Percentiles rank a stretch among this genome's conserved stretches.
Conservation (phyloP, 257 asterid genomes). For the Osmanthus fragrans region DNA sequence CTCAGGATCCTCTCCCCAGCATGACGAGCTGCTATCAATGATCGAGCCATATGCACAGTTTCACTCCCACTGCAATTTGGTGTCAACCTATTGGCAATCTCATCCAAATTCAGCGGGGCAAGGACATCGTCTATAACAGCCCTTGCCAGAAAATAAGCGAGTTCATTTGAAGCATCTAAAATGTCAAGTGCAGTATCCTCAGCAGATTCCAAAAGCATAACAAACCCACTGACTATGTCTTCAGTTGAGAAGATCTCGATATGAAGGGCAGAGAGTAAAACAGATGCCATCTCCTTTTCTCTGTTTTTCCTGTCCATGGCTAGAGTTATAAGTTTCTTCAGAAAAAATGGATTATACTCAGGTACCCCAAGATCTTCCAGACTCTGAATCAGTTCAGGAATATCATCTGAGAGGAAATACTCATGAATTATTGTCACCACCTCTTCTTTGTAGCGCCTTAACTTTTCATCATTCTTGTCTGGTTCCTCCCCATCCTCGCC, state of each 20-base stretch:
- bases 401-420: constrained; percentile 89
- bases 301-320: constrained; percentile 95
- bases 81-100: constrained; percentile 60
- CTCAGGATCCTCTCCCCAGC: constrained; percentile 99
- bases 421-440: constrained; percentile 79
- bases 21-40: constrained; percentile 86
- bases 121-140: constrained; percentile 92
- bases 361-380: constrained; percentile 82
- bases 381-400: constrained; percentile 82
- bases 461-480: constrained; percentile 51
- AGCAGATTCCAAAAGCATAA: constrained; percentile 84
- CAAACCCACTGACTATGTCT: constrained; percentile 86
- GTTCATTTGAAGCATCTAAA: constrained; percentile 85
- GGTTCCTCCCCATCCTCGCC: constrained; percentile 43
- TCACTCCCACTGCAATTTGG: constrained; percentile 75
- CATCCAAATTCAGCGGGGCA: constrained; percentile 84
- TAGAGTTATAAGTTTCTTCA: constrained; percentile 80
- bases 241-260: constrained; percentile 85
- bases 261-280: constrained; percentile 83
- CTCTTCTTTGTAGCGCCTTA: constrained; percentile 79
- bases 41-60: constrained; percentile 69
- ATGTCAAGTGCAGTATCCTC: constrained; percentile 95
- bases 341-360: constrained; percentile 67
- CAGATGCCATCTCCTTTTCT: constrained; percentile 98
- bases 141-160: constrained; percentile 84